Conservation (phyloP, 805 yeast genomes). For the Starmerella cellae region DNA sequence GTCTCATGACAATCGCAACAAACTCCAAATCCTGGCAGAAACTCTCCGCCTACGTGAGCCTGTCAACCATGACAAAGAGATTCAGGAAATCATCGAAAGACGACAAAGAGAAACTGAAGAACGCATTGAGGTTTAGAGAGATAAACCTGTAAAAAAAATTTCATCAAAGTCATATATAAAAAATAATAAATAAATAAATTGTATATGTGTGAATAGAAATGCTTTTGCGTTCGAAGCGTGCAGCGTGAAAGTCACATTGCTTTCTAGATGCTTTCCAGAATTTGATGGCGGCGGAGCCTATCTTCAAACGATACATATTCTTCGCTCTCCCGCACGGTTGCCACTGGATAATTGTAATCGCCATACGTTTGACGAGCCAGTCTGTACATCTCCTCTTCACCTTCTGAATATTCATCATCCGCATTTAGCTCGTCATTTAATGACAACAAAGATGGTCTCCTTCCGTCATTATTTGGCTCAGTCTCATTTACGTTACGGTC, state of each 20-base stretch:
- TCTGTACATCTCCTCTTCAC: slow-evolving; percentile 27
- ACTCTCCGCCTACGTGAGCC: slow-evolving; percentile 23
- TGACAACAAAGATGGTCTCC: neutral
- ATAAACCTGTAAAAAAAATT: too few relatives aligned
- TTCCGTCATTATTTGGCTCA: too few relatives aligned
- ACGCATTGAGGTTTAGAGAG: neutral
- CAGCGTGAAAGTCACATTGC: neutral
- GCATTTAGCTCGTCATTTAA: slow-evolving; percentile 1
- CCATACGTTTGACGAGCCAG: slow-evolving; percentile 29
- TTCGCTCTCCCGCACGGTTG: slow-evolving; percentile 25
- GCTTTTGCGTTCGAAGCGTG: neutral
- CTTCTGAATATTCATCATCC: slow-evolving; percentile 18
- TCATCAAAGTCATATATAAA: too few relatives aligned
- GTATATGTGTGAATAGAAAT: neutral
- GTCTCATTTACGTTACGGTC: neutral
- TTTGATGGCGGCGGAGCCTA: slow-evolving; percentile 12
- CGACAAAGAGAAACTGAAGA: slow-evolving; percentile 27
- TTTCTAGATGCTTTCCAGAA: slow-evolving; percentile 1
- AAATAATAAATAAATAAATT: too few relatives aligned
- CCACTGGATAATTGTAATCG: slow-evolving; percentile 33
- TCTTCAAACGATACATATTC: slow-evolving; percentile 20
- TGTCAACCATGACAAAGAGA: slow-evolving; percentile 27
- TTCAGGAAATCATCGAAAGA: slow-evolving; percentile 27
- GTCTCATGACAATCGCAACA: neutral
- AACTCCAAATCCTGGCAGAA: slow-evolving; percentile 17